These are phyloP conservation scores for Wallacemonas sp. DNA, from an alignment of 208 protist genomes.

Conservation along the genomic window DNA sequence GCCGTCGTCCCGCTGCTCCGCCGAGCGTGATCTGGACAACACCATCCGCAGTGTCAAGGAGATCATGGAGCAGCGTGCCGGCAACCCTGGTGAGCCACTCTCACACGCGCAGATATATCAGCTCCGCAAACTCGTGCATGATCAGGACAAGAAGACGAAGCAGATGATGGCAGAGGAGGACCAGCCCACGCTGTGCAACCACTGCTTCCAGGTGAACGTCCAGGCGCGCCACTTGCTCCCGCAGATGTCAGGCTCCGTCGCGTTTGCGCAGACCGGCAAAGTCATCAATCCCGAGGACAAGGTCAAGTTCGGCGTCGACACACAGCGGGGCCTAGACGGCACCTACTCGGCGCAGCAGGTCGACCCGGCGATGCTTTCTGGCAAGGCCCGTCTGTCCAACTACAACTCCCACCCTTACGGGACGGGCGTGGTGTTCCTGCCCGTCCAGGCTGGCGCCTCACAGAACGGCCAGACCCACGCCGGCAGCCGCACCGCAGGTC, in stretches of 20 bases:
- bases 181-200: conserved; percentile 60
- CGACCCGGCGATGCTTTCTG: conserved; percentile 21
- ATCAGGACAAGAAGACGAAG: conserved; percentile 67
- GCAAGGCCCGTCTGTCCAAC: conserved; percentile 24
- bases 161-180: conserved; percentile 50
- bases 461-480: neutral
- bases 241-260: conserved; percentile 35
- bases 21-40: conserved; percentile 22
- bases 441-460: conserved; percentile 25
- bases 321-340: conserved; percentile 29
- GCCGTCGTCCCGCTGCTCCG: conserved; percentile 23
- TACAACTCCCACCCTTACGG: conserved; percentile 81
- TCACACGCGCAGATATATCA: conserved; percentile 41
- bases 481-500: conserved; percentile 4
- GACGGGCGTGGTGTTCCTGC: conserved; percentile 70
- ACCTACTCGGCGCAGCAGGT: conserved; percentile 29
- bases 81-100: conserved; percentile 27
- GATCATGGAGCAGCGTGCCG: conserved; percentile 37
- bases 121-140: conserved; percentile 61
- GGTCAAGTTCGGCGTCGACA: conserved; percentile 40
- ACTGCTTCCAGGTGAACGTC: conserved; percentile 73
- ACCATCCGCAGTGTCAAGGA: conserved; percentile 54
- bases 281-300: conserved; percentile 60
- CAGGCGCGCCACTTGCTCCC: conserved; percentile 59
- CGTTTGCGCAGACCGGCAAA: conserved; percentile 47